phyloP scores from a whole-genome alignment of 2,329 filamentous ascomycete species.

The Paracoccidioides brasiliensis region DNA sequence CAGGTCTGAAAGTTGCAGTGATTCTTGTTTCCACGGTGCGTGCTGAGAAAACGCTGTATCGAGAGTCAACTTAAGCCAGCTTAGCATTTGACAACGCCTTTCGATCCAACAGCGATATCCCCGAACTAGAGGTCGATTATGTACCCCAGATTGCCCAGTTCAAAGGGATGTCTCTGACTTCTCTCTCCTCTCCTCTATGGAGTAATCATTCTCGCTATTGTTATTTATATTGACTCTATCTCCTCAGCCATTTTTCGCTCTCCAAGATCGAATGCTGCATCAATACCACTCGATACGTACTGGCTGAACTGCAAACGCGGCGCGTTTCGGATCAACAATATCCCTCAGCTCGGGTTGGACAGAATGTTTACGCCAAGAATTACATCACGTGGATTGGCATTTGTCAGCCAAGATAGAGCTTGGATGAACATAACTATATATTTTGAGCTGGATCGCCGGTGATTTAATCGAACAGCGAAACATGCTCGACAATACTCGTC shows the following conservation, averaged over 20 bases:
- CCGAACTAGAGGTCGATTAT: too few relatives aligned
- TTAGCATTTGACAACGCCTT: background rate
- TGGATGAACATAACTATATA: too few relatives aligned
- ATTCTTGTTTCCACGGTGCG: background rate
- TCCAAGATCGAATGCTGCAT: too few relatives aligned
- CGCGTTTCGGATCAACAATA: background rate
- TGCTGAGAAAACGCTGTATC: background rate
- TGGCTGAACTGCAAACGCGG: too few relatives aligned
- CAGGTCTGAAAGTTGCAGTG: background rate
- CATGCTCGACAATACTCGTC: background rate
- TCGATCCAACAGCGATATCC: background rate
- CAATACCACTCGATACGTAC: background rate
- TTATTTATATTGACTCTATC: too few relatives aligned
- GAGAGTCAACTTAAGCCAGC: background rate
- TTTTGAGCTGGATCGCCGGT: background rate
- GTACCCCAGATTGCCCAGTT: too few relatives aligned
- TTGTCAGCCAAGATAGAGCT: background rate
- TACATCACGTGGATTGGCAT: background rate
- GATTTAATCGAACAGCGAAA: background rate
- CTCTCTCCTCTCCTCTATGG: too few relatives aligned
- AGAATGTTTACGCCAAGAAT: background rate
- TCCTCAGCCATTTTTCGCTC: too few relatives aligned
- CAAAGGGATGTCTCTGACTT: too few relatives aligned
- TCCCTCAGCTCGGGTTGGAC: background rate
- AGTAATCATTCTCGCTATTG: too few relatives aligned